Evolutionary conservation across 1,139 yeast species (phyloP).

Genomic region (Yamadazyma dendronema): DNA sequence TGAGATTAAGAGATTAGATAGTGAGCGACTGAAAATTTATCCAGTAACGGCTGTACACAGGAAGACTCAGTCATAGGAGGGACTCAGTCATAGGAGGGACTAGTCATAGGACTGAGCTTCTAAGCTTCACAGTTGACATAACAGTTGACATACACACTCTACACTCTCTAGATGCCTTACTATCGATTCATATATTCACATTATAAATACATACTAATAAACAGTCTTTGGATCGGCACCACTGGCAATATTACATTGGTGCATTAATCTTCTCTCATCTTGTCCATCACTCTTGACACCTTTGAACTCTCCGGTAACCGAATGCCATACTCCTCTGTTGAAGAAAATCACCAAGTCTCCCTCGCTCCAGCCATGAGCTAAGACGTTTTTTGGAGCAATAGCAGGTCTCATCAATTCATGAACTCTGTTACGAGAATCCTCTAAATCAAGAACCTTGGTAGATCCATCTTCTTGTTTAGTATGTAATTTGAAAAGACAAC

Average conservation of each 20-base stretch:
- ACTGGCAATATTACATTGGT: constrained; percentile 88
- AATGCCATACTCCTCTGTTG: constrained; percentile 87
- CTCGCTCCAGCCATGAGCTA: constrained; percentile 77
- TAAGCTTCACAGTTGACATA: too few species aligned
- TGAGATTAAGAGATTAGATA: not conserved
- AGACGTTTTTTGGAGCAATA: constrained; percentile 68
- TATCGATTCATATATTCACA: too few species aligned
- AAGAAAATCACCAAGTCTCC: constrained; percentile 85
- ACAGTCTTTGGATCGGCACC: constrained; percentile 57
- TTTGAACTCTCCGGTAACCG: constrained; percentile 83
- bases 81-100: too few species aligned
- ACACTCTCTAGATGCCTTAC: too few species aligned
- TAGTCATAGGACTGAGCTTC: too few species aligned
- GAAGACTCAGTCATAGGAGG: too few species aligned
- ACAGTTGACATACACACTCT: too few species aligned
- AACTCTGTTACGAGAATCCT: constrained; percentile 68
- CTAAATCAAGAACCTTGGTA: constrained; percentile 50
- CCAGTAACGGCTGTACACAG: too few species aligned
- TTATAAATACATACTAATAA: not conserved
- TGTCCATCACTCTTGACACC: constrained; percentile 43
- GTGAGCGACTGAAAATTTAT: too few species aligned
- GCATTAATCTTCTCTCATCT: constrained; percentile 82
- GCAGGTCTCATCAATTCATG: constrained; percentile 81
- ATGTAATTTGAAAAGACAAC: constrained; percentile 70
- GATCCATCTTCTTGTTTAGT: constrained; percentile 56